Evolutionary conservation across 164 flowering plant species (phyloP).

Genomic region (Chimonanthus praecox): DNA sequence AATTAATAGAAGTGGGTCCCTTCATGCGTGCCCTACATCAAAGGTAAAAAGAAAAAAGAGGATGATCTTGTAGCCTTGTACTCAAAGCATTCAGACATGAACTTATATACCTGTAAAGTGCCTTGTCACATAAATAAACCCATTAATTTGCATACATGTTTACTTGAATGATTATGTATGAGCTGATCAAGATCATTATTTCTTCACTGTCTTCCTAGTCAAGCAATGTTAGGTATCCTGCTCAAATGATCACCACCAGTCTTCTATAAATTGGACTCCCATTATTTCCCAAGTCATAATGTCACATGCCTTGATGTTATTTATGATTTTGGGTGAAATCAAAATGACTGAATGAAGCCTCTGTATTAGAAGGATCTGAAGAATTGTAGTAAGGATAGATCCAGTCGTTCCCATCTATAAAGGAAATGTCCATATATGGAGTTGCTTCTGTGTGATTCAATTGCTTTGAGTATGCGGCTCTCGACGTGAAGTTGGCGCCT

Average conservation of each 20-base stretch:
- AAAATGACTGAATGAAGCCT: conserved; percentile 8
- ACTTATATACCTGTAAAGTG: no score
- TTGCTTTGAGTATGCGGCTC: conserved; percentile 54
- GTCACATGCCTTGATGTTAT: not conserved
- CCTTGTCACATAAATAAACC: no score
- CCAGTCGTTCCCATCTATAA: conserved; percentile 69
- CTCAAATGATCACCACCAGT: not conserved
- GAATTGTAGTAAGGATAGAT: conserved; percentile 23
- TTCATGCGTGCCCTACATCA: no score
- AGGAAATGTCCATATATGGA: conserved; percentile 45
- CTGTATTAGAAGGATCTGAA: not conserved
- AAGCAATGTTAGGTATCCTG: not conserved
- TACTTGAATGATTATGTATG: no score
- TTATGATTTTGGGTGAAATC: not conserved
- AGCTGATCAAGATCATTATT: not conserved
- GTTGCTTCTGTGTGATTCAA: conserved; percentile 44
- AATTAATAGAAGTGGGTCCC: no score
- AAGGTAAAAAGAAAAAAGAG: no score
- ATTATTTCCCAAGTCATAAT: not conserved
- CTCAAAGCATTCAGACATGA: no score
- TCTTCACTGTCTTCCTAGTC: not conserved
- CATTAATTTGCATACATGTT: no score
- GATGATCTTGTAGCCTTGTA: no score
- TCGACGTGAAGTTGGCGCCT: conserved; percentile 45
- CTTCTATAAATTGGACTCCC: not conserved